phyloP scores from a whole-genome alignment of 2,329 filamentous ascomycete genomes.

The Bimuria novae-zelandiae region DNA sequence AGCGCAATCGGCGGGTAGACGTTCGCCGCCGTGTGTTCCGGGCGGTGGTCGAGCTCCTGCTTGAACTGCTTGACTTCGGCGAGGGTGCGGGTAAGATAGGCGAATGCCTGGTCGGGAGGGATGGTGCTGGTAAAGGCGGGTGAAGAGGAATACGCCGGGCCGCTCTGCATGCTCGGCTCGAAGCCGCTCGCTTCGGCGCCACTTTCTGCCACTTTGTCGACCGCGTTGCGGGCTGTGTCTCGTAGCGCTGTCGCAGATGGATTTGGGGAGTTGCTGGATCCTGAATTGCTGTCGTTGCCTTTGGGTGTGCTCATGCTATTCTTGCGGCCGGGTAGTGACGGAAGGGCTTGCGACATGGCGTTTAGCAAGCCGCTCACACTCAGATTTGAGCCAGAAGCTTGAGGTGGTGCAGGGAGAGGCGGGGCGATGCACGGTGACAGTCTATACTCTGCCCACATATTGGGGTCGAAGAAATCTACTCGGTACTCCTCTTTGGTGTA shows the following conservation, averaged over 20 bases:
- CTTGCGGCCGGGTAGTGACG: conserved; percentile 42
- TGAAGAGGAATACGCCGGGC: conserved; percentile 26
- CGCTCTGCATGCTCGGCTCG: conserved; percentile 53
- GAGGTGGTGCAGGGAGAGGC: conserved; percentile 62
- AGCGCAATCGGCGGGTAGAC: conserved; percentile 80
- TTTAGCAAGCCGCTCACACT: conserved; percentile 52
- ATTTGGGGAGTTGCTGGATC: conserved; percentile 11
- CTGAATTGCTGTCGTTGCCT: conserved; percentile 37
- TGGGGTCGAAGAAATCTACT: conserved; percentile 80
- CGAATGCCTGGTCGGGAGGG: conserved; percentile 58
- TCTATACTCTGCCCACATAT: conserved; percentile 78
- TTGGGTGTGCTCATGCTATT: conserved; percentile 44
- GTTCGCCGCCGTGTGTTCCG: conserved; percentile 66
- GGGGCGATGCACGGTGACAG: conserved; percentile 78
- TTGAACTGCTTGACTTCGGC: conserved; percentile 76
- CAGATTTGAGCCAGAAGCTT: conserved; percentile 33
- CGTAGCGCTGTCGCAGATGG: conserved; percentile 17
- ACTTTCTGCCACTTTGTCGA: conserved; percentile 33
- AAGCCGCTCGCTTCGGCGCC: conserved; percentile 42
- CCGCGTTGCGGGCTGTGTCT: conserved; percentile 33
- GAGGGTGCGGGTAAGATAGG: conserved; percentile 78
- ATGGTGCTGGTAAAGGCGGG: conserved; percentile 55
- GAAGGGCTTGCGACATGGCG: conserved; percentile 54
- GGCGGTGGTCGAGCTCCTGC: conserved; percentile 67
- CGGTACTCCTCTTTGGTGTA: conserved; percentile 78